Evolutionary conservation across 2,329 filamentous ascomycete species (phyloP), one percentile per base, ranked within the genome.

Genomic region (Fusarium stilboides): DNA sequence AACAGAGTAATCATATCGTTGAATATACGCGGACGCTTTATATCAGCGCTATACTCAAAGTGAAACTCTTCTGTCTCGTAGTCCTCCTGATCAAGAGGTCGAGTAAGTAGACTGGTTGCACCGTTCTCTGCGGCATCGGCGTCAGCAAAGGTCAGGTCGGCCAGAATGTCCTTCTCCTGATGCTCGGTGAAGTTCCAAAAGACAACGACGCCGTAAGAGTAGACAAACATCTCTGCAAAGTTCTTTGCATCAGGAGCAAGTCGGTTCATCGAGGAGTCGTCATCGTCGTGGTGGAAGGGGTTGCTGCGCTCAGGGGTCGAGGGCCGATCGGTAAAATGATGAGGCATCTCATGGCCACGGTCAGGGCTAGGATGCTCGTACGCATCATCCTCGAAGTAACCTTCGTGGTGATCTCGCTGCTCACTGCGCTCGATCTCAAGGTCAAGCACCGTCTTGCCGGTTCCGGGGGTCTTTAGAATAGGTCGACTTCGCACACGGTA

Each of bases 1-100:
- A 97, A 87, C 44, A 99, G 84, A 1, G 96, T 99, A 74, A 99
- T 98, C 96, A 99, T 99, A 80, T 99, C 96, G 81, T 99, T 98
- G 83, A 97, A 99, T 31, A 99, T 92, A 58, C 96, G 89, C 6
- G 96, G 96, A 50, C 94, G 89, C 66, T 94, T 91, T 34, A 96
- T 94, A 60, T 93, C 87, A 1, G 89, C 87, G 74, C 93, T 97
- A 83, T 99, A 99, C 79, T 98, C 94, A 77, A 99, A 99, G 77
- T 99, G 95, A 75, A 99, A 98, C 77, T 98, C 95, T 77, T 99
- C 96, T 1, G 92, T 99, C 82, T 99, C 96, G 72, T 97, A 97
- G 77, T 98, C 94, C 69, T 91, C 91, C 79, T 98, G 93, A 57
- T 93, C 89, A 22, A 97, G 84, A 1, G 94, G 93, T 34, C 93